phyloP scores from a whole-genome alignment of 345 rosid species.

The Gossypium arboreum region DNA sequence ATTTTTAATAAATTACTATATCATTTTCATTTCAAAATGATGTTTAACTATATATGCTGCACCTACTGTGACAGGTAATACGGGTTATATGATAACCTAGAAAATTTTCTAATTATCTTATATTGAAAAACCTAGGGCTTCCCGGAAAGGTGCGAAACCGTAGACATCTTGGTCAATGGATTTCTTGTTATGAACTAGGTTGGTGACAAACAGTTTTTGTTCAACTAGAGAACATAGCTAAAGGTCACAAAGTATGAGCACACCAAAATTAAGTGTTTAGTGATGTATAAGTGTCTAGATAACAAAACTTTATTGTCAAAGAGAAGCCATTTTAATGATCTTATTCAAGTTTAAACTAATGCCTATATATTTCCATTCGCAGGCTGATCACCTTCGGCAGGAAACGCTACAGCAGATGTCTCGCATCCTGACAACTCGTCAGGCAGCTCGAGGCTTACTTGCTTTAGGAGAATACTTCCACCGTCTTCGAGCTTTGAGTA shows the following conservation, averaged over 20 bases:
- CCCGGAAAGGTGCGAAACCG: not conserved
- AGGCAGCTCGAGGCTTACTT: slow-evolving; percentile 76
- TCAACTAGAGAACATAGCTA: too few relatives aligned
- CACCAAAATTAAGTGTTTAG: too few relatives aligned
- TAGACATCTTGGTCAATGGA: not conserved
- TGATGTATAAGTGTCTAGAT: not conserved
- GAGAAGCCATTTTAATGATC: not conserved
- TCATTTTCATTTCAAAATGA: not conserved
- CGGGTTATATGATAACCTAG: not conserved
- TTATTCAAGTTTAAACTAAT: slow-evolving; percentile 7
- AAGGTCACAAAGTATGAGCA: too few relatives aligned
- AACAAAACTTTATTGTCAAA: not conserved
- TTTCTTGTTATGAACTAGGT: not conserved
- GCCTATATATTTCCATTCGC: not conserved
- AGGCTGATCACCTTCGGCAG: slow-evolving; percentile 92
- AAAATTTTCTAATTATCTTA: not conserved
- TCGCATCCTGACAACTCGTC: slow-evolving; percentile 58
- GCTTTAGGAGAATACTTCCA: slow-evolving; percentile 82
- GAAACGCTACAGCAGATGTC: slow-evolving; percentile 81
- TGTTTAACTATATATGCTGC: not conserved
- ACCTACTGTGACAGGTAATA: not conserved
- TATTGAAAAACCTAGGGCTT: not conserved
- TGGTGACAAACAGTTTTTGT: not conserved
- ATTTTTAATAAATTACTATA: too few relatives aligned
- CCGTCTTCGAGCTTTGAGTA: slow-evolving; percentile 64